Evolutionary conservation across 306 rosid species (phyloP).

Genomic region (Quercus rubra): DNA sequence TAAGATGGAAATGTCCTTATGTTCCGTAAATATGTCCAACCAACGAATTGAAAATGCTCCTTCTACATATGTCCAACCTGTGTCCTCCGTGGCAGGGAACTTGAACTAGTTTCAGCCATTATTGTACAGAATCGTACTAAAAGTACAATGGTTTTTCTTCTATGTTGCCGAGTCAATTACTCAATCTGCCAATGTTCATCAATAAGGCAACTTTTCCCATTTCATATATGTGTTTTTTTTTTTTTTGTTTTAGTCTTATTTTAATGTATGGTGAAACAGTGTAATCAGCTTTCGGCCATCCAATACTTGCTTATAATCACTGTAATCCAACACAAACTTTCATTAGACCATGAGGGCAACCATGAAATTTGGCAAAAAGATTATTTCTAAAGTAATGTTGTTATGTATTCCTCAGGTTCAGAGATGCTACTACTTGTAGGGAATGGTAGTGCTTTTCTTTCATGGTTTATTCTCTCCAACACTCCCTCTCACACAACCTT

Average conservation of each 20-base stretch:
- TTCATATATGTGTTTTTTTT: neutral
- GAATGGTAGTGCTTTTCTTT: conserved; percentile 21
- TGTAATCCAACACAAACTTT: conserved; percentile 14
- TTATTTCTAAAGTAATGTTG: neutral
- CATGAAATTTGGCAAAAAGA: conserved; percentile 12
- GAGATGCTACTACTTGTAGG: conserved; percentile 7
- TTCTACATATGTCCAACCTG: neutral
- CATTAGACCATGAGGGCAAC: conserved; percentile 15
- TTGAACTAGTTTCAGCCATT: neutral
- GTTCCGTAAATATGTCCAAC: too few species aligned
- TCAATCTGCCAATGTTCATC: neutral
- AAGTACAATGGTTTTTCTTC: neutral
- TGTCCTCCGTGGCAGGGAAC: conserved; percentile 1
- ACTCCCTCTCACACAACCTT: neutral
- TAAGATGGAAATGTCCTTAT: neutral
- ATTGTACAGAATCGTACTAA: neutral
- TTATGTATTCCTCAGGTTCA: neutral
- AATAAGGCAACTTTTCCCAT: neutral
- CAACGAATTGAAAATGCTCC: neutral
- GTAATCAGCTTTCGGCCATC: conserved; percentile 8
- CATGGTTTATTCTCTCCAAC: conserved; percentile 15
- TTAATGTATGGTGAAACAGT: too few species aligned
- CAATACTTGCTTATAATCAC: neutral
- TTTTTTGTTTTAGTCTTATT: too few species aligned
- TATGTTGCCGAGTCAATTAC: neutral